Conservation (phyloP, 805 yeast genomes). For the Phaffomyces antillensis region DNA sequence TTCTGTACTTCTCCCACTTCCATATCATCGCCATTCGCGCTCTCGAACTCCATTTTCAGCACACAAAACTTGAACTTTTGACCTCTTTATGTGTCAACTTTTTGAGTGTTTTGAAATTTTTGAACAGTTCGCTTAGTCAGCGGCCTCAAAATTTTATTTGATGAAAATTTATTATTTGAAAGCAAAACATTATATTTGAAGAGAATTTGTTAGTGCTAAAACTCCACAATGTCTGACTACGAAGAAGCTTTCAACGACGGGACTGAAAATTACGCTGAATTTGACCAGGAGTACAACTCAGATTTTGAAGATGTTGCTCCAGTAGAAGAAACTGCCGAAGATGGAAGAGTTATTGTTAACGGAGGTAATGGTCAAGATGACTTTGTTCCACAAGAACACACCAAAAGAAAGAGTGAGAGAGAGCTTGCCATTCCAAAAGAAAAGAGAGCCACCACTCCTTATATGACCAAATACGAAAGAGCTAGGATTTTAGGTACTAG, state of each 20-base stretch:
- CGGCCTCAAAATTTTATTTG: not conserved
- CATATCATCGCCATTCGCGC: no score
- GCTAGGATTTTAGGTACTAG: constrained; percentile 97
- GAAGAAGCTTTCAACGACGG: constrained; percentile 60
- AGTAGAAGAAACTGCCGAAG: constrained; percentile 39
- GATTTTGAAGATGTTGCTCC: constrained; percentile 49
- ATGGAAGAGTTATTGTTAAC: constrained; percentile 65
- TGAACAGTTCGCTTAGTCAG: not conserved
- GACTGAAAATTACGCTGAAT: constrained; percentile 66
- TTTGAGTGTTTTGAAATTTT: not conserved
- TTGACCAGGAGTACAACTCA: constrained; percentile 78
- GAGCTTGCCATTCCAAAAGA: constrained; percentile 88
- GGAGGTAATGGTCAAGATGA: constrained; percentile 65
- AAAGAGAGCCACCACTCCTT: constrained; percentile 90
- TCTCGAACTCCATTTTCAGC: not conserved
- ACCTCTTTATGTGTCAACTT: not conserved
- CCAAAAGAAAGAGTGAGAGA: constrained; percentile 56
- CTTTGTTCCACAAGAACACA: constrained; percentile 26
- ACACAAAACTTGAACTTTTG: not conserved
- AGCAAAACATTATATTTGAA: no score
- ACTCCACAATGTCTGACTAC: constrained; percentile 43
- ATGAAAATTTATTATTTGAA: no score
- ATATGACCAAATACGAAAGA: constrained; percentile 97
- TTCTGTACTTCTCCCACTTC: no score
- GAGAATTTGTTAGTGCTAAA: no score